Conservation (phyloP, 1,284 basidiomycete species). For the Phenoliferia sp. region DNA sequence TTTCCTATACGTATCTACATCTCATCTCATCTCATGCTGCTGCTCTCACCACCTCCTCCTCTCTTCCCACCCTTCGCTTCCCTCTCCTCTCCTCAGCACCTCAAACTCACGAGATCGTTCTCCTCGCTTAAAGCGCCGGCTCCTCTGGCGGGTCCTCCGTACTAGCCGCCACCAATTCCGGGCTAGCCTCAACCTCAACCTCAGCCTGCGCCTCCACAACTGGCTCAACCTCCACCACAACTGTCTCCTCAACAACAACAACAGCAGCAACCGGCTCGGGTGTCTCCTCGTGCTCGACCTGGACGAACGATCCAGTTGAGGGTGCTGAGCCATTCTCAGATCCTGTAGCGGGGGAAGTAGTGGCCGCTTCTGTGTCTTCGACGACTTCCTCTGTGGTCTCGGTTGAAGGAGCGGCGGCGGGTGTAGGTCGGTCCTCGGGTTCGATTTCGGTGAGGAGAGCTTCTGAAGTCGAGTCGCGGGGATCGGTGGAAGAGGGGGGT, state of each 20-base stretch:
- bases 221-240: slow-evolving; percentile 1
- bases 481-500: slow-evolving; percentile 1
- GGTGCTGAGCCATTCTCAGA: too few species aligned
- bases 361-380: too few species aligned
- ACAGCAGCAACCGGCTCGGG: too few species aligned
- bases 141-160: slow-evolving; percentile 27
- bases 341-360: too few species aligned
- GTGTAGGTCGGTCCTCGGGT: neutral
- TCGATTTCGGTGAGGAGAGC: slow-evolving; percentile 6
- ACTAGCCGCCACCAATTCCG: neutral
- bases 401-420: neutral
- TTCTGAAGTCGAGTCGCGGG: slow-evolving; percentile 5
- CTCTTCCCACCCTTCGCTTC: too few species aligned
- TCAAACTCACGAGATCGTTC: too few species aligned
- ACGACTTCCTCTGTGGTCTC: neutral
- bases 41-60: too few species aligned
- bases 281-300: slow-evolving; percentile 23
- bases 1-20: too few species aligned
- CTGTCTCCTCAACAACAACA: slow-evolving; percentile 4
- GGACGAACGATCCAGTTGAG: slow-evolving; percentile 19
- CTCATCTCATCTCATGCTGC: too few species aligned
- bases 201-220: neutral
- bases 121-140: neutral
- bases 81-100: neutral
- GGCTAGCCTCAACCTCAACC: neutral